Base-by-base conservation (phyloP, 192 early-diverging fungal species). In the Piromyces sp. region DNA sequence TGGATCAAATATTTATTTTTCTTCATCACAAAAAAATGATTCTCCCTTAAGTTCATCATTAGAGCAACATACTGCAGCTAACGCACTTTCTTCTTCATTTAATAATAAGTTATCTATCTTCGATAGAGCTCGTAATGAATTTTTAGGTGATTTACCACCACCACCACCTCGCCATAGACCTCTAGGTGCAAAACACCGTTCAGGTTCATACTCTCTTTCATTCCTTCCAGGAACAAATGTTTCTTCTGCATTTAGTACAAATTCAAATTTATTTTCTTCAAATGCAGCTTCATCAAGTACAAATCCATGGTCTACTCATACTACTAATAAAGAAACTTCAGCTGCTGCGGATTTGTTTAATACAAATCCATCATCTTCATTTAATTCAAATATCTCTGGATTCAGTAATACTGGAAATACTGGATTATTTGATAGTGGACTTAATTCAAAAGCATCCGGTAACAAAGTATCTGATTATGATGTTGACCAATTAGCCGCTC, bases 401-500 rank as follows among this genome's bases (percentile, higher is more conserved):
- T 68, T 68, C n/a, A 68, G n/a, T 28, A 26, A 26, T 9, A 9
- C 51, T 26, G 17, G 17, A 26, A 17, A 17, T 68, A 68, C 16
- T 68, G 19, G 19, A 22, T 68, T 68, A 68, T 68, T 68, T 68
- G 51, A 68, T 26, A 68, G 11, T 68, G 17, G 17, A 22, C 51
- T n/a, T n/a, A 68, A 68, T 28, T 68, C 51, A 26, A 68, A 68
- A 26, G 22, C 51, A 68, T 5, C 26, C 14, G 19, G 3, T 68
- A 68, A n/a, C 9, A 68, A 68, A n/a, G 5, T 68, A 68, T 68
- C 51, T 26, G 51, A 68, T 9, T n/a, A 26, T 11, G 51, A 68
- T 68, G 51, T 68, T 68, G 91, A 92, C 78, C 88, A 89, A 82
- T 88, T 86, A 30, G 87, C 84, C 30, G 86, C 90, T 7, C 85